phyloP scores from a whole-genome alignment of 2,329 filamentous ascomycete species.

The Colletotrichum chlorophyti region DNA sequence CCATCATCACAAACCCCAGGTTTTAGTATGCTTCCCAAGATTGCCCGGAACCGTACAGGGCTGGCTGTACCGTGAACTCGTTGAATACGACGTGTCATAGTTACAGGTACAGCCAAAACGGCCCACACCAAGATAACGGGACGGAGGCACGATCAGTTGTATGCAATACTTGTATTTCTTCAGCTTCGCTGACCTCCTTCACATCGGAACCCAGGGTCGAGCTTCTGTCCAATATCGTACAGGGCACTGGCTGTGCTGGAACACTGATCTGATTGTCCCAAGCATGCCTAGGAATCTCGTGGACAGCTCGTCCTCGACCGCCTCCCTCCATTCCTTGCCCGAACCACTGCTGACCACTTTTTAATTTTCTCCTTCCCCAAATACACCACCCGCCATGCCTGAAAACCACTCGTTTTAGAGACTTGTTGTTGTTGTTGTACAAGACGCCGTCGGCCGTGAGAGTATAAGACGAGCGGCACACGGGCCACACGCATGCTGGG shows the following conservation, averaged over 20 bases:
- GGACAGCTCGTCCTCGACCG: background rate
- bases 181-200: background rate
- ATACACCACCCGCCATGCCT: slow-evolving; percentile 20
- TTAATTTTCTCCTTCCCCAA: slow-evolving; percentile 11
- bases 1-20: too few species aligned
- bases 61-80: too few species aligned
- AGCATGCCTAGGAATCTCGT: background rate
- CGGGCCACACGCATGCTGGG: slow-evolving; percentile 18
- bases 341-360: background rate
- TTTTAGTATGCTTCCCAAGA: too few species aligned
- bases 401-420: slow-evolving; percentile 20
- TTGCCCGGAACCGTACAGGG: too few species aligned
- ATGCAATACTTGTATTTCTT: background rate
- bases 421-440: slow-evolving; percentile 15
- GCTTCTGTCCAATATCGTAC: slow-evolving; percentile 20
- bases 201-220: background rate
- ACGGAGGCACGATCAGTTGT: too few species aligned
- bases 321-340: background rate
- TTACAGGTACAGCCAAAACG: too few species aligned
- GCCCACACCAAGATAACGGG: too few species aligned
- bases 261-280: background rate
- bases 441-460: slow-evolving; percentile 23
- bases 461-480: slow-evolving; percentile 10
- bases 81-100: too few species aligned
- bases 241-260: background rate